Conservation (phyloP, 257 asterid species). For the Cruciata laevipes region DNA sequence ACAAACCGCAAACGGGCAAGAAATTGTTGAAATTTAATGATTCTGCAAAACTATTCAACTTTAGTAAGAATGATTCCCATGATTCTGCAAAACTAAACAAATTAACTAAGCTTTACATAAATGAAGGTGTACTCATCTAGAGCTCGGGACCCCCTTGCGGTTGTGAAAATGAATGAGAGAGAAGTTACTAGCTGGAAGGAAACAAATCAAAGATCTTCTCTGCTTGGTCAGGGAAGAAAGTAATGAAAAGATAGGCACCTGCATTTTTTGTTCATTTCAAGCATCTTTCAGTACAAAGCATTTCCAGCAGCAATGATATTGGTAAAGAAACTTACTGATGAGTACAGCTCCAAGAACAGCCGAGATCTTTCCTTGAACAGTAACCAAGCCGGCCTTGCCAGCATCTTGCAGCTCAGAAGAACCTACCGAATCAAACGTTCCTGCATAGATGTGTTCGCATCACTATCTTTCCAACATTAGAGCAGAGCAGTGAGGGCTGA, state of each 20-base stretch:
- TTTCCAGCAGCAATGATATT: background rate
- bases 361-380: slow-evolving; percentile 81
- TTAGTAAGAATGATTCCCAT: background rate
- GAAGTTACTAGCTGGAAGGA: slow-evolving; percentile 10
- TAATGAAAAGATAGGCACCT: slow-evolving; percentile 80
- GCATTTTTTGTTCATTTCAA: slow-evolving; percentile 12
- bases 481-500: background rate
- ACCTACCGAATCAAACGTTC: slow-evolving; percentile 75
- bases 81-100: background rate
- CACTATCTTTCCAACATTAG: background rate
- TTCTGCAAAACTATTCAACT: background rate
- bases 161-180: background rate
- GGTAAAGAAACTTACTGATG: slow-evolving; percentile 48
- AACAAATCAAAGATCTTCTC: slow-evolving; percentile 36
- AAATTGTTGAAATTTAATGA: background rate
- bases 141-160: background rate
- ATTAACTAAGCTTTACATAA: background rate
- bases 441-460: slow-evolving; percentile 26
- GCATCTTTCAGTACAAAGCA: background rate
- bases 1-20: background rate
- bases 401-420: slow-evolving; percentile 88
- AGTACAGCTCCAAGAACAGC: slow-evolving; percentile 87
- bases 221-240: slow-evolving; percentile 94
- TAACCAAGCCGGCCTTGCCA: slow-evolving; percentile 86
- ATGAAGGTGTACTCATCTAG: background rate